Evolutionary conservation across 2,329 filamentous ascomycete genomes (phyloP).

Genomic region (Neonectria punicea): DNA sequence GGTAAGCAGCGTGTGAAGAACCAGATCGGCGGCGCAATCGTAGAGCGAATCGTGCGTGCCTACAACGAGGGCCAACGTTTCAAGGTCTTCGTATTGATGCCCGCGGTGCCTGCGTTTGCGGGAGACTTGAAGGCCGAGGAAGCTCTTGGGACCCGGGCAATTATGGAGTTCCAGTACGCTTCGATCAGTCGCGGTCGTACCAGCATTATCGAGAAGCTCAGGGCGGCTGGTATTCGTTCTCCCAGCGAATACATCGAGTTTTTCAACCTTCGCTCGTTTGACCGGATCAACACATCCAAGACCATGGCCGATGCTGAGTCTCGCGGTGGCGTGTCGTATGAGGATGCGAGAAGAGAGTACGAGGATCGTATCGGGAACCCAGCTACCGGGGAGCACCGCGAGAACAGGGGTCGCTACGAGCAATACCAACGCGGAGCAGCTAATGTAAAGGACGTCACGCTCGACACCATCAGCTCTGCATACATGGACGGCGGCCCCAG

Average conservation of each 20-base stretch:
- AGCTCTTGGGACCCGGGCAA: conserved; percentile 80
- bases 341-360: conserved; percentile 71
- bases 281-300: conserved; percentile 78
- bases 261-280: conserved; percentile 87
- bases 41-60: conserved; percentile 79
- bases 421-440: conserved; percentile 78
- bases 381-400: conserved; percentile 37
- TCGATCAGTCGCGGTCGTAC: conserved; percentile 81
- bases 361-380: conserved; percentile 66
- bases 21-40: conserved; percentile 81
- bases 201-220: conserved; percentile 79
- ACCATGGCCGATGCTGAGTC: conserved; percentile 70
- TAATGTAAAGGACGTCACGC: conserved; percentile 64
- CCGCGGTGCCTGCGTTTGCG: conserved; percentile 83
- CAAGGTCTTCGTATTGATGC: conserved; percentile 81
- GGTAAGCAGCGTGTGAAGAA: conserved; percentile 78
- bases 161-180: conserved; percentile 89
- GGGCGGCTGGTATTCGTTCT: conserved; percentile 74
- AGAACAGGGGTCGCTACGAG: conserved; percentile 62
- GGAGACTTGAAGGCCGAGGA: conserved; percentile 80
- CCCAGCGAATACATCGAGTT: conserved; percentile 81
- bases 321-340: conserved; percentile 73
- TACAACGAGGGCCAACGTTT: conserved; percentile 73
- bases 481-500: conserved; percentile 84
- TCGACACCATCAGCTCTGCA: conserved; percentile 81